A percentile compares a stretch with the other conserved stretches of the same genome.
These are phyloP conservation scores for Tetraselmis striata DNA, from an alignment of 139 green algal genomes.

Conservation along the genomic window DNA sequence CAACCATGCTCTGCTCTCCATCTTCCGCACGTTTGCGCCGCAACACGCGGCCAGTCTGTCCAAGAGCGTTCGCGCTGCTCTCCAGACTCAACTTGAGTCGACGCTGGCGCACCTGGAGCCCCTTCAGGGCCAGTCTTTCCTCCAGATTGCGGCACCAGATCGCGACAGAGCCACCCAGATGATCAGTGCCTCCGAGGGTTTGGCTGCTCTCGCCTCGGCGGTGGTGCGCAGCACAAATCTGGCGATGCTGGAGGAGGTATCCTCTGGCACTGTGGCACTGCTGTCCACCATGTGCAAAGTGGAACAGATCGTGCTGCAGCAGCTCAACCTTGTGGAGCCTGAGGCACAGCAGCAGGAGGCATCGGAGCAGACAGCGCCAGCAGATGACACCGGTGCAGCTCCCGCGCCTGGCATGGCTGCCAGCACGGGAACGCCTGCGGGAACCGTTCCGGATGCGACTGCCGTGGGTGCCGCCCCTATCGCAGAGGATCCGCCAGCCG, in stretches of 20 bases:
- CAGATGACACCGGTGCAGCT: no score
- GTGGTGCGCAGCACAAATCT: slow-evolving; percentile 49
- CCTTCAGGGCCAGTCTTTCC: slow-evolving; percentile 13
- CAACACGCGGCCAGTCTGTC: slow-evolving; percentile 26
- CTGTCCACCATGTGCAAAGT: slow-evolving; percentile 55
- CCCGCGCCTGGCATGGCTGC: no score
- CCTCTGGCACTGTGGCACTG: slow-evolving; percentile 32
- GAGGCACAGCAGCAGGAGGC: no score
- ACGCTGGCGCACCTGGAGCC: slow-evolving; percentile 1
- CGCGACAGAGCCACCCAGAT: slow-evolving; percentile 39
- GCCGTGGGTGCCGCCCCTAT: no score
- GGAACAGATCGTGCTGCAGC: slow-evolving; percentile 55
- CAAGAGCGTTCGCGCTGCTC: slow-evolving; percentile 1
- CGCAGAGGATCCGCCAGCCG: no score
- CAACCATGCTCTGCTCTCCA: slow-evolving; percentile 67
- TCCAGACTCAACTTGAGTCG: slow-evolving; percentile 5
- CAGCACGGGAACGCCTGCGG: no score
- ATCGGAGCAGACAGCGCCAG: background rate
- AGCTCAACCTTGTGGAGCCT: slow-evolving; percentile 25
- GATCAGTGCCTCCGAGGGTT: slow-evolving; percentile 42
- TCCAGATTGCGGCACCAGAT: slow-evolving; percentile 7
- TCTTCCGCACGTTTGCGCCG: slow-evolving; percentile 59
- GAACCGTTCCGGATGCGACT: no score
- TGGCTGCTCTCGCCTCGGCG: slow-evolving; percentile 50
- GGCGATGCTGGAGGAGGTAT: slow-evolving; percentile 41